Conservation (phyloP, 2,329 filamentous ascomycete genomes). For the Zymoseptoria pseudotritici region DNA sequence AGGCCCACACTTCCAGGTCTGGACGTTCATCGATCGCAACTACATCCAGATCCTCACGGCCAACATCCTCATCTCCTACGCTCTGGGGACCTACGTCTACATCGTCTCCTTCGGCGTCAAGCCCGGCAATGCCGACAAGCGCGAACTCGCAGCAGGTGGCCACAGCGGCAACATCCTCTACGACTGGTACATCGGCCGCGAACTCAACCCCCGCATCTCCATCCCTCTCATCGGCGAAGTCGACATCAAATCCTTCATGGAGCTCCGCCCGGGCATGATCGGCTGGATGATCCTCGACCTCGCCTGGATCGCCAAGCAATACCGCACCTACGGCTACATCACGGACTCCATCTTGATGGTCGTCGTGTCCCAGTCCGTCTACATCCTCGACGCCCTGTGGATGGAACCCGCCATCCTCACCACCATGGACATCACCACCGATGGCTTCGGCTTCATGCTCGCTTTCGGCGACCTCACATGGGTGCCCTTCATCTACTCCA, state of each 20-base stretch:
- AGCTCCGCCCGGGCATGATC: constrained; percentile 84
- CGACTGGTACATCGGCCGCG: constrained; percentile 94
- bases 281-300: constrained; percentile 83
- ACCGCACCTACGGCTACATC: constrained; percentile 72
- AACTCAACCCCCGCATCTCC: constrained; percentile 80
- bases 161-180: constrained; percentile 79
- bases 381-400: constrained; percentile 75
- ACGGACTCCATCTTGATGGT: constrained; percentile 81
- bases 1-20: constrained; percentile 76
- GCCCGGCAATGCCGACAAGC: constrained; percentile 60
- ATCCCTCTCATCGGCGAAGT: constrained; percentile 75
- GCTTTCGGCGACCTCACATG: constrained; percentile 87
- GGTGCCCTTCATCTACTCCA: constrained; percentile 83
- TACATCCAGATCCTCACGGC: constrained; percentile 78
- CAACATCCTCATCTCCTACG: constrained; percentile 69
- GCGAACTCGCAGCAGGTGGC: constrained; percentile 75
- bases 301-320: constrained; percentile 79
- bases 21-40: constrained; percentile 90
- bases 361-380: constrained; percentile 68
- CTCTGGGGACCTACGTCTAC: constrained; percentile 72
- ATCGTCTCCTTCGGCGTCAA: constrained; percentile 74
- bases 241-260: constrained; percentile 84
- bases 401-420: constrained; percentile 86
- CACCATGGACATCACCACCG: constrained; percentile 87
- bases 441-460: constrained; percentile 94